Conservation (phyloP, 2,329 filamentous ascomycete species). For the Waltergamsia citrina region DNA sequence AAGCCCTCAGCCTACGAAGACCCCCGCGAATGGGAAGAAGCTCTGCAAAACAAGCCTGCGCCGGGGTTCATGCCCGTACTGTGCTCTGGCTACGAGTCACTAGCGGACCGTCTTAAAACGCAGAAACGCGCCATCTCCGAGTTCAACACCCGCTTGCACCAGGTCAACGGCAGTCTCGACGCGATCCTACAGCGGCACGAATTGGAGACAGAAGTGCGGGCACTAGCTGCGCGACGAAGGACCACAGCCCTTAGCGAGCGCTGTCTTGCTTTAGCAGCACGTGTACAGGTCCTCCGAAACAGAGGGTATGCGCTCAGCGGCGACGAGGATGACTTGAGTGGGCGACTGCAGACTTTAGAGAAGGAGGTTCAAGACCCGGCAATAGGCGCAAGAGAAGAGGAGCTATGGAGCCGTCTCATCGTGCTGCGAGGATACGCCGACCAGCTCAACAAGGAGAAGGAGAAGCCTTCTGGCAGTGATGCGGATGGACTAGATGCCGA, state of each 20-base stretch:
- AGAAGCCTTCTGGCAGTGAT: slow-evolving; percentile 50
- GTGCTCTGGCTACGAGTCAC: slow-evolving; percentile 61
- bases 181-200: slow-evolving; percentile 69
- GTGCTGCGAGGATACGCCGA: slow-evolving; percentile 64
- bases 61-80: slow-evolving; percentile 70
- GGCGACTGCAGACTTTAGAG: slow-evolving; percentile 61
- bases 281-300: slow-evolving; percentile 73
- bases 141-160: slow-evolving; percentile 64
- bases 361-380: slow-evolving; percentile 64
- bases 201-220: slow-evolving; percentile 63
- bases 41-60: slow-evolving; percentile 68
- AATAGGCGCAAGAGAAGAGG: slow-evolving; percentile 66
- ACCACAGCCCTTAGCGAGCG: slow-evolving; percentile 66
- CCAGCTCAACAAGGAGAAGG: slow-evolving; percentile 64
- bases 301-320: slow-evolving; percentile 71
- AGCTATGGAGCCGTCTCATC: slow-evolving; percentile 77
- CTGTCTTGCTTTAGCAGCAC: slow-evolving; percentile 65
- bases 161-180: slow-evolving; percentile 67
- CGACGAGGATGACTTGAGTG: slow-evolving; percentile 69
- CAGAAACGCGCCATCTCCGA: slow-evolving; percentile 61
- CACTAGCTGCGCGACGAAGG: slow-evolving; percentile 61
- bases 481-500: slow-evolving; percentile 57
- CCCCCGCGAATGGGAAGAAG: slow-evolving; percentile 74
- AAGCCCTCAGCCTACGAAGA: slow-evolving; percentile 62
- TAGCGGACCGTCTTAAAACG: slow-evolving; percentile 62